phyloP scores from a whole-genome alignment of 345 rosid species.

The Eucalyptus shirleyi region DNA sequence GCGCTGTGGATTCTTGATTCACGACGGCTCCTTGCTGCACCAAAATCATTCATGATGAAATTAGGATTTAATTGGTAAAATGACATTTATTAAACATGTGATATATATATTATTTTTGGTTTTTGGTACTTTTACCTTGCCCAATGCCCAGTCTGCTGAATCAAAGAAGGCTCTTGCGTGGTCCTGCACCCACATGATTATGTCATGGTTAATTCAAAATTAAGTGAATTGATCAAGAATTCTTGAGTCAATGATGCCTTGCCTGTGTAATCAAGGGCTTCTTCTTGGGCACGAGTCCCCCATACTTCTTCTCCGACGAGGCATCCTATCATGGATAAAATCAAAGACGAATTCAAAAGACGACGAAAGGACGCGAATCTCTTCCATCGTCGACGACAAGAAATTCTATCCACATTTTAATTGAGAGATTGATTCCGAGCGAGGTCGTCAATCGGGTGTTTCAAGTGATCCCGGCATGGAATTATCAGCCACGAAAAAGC shows the following conservation, averaged over 20 bases:
- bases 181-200: slow-evolving; percentile 19
- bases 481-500: not conserved
- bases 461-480: not conserved
- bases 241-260: not conserved
- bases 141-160: slow-evolving; percentile 88
- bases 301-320: slow-evolving; percentile 35
- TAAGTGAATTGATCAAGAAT: not conserved
- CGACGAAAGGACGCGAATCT: too few relatives aligned
- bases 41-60: not conserved
- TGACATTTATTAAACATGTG: not conserved
- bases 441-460: not conserved
- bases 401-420: not conserved
- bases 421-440: not conserved
- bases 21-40: slow-evolving; percentile 59
- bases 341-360: not conserved
- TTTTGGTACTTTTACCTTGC: slow-evolving; percentile 31
- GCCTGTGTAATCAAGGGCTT: slow-evolving; percentile 73
- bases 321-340: slow-evolving; percentile 3
- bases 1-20: slow-evolving; percentile 30
- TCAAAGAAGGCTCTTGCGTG: slow-evolving; percentile 81
- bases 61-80: not conserved
- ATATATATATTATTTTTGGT: not conserved
- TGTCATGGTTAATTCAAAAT: not conserved
- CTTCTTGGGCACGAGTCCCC: slow-evolving; percentile 75
- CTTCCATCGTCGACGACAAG: not conserved